These are phyloP conservation scores for Volvox reticuliferus DNA, from an alignment of 139 green algal species.

Conservation along the genomic window DNA sequence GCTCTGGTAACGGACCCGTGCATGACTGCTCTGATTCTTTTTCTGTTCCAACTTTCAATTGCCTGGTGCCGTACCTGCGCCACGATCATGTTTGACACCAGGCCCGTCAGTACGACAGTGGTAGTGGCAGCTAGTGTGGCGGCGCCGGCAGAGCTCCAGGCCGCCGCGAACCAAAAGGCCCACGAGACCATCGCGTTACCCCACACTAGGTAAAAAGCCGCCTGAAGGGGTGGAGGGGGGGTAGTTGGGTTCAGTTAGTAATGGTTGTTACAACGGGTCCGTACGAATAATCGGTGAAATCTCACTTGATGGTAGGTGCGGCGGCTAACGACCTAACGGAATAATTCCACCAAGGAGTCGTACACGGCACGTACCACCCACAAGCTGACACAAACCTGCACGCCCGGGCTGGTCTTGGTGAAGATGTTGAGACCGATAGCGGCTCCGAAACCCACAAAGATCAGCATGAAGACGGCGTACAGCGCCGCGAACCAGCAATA, in stretches of 20 bases:
- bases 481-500: constrained; percentile 74
- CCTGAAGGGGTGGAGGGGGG: constrained; percentile 38
- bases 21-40: too few relatives aligned
- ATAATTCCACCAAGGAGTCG: too few relatives aligned
- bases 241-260: not conserved
- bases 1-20: too few relatives aligned
- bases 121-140: constrained; percentile 57
- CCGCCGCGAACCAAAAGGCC: constrained; percentile 63
- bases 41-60: not conserved
- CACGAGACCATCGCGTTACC: constrained; percentile 73
- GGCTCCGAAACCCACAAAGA: constrained; percentile 78
- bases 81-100: constrained; percentile 77
- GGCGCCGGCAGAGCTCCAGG: constrained; percentile 43
- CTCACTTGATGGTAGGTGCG: too few relatives aligned
- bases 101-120: constrained; percentile 63
- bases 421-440: constrained; percentile 85
- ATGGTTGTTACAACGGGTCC: not conserved
- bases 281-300: too few relatives aligned
- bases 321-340: too few relatives aligned
- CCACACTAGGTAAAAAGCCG: constrained; percentile 83
- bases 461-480: constrained; percentile 75
- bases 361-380: not conserved
- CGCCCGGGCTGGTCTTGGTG: constrained; percentile 70
- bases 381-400: constrained; percentile 60
- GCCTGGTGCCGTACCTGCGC: constrained; percentile 55